Base-by-base conservation (phyloP, 306 rosid genomes). In the Citrullus colocynthis region DNA sequence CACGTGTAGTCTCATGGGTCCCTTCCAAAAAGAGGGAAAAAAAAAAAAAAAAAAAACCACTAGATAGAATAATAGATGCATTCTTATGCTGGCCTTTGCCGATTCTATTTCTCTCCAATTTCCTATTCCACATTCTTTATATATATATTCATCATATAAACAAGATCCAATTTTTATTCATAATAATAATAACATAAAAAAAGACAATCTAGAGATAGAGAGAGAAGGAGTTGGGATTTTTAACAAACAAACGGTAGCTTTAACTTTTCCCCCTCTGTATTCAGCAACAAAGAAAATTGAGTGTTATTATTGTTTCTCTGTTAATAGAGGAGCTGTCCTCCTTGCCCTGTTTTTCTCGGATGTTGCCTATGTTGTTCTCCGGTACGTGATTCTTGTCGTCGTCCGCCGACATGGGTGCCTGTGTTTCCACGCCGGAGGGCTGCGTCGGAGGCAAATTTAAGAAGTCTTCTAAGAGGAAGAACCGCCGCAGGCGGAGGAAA, bases 361-460 rank as follows among this genome's bases (percentile, higher is more conserved):
- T 44, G 7, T 72, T 49, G 59, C 45, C 17, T 14, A 14, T 48
- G 61, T 17, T 74, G 48, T 75, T 59, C 61, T 45, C 6, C 14
- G 11, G 18, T 45, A 24, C 17, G 55, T 69, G 52, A 69, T 69
- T 69, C 12, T 61, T 9, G 7, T 16, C 58, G 9, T 74, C 17
- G 3, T 59, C 36, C 6, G 24, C 39, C 32, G 83, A 80, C 2
- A 94, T 95, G 99, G 99, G 99, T 41, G 88, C 89, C 59, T 96
- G 99, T 80, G 90, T 90, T 20, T 96, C 99, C 32, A 83, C 87
- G 78, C 93, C 90, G 21, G 73, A 85, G 74, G 85, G 89, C 34
- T 92, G 97, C 75, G 84, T 87, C 32, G 96, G 93, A 77, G 84
- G 86, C 78, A 85, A 84, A 73, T 80, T 80, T 75, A 81, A 79